These are phyloP conservation scores for Cercospora sp. DNA, from an alignment of 2,329 filamentous ascomycete species.

Conservation along the genomic window DNA sequence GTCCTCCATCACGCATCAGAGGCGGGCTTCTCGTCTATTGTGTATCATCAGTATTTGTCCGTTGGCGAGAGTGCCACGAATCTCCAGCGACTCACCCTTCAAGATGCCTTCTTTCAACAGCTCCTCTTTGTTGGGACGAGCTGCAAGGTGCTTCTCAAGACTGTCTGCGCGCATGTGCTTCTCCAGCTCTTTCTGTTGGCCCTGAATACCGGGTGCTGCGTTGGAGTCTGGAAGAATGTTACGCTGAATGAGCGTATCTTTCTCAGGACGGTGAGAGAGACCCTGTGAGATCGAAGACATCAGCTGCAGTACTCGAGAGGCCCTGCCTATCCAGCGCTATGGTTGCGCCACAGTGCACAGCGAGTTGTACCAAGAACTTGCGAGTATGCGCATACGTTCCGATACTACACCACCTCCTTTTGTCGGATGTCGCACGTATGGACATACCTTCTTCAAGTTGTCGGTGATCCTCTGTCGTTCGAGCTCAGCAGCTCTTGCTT, in stretches of 20 bases:
- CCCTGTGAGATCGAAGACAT: slow-evolving; percentile 38
- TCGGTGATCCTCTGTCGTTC: slow-evolving; percentile 65
- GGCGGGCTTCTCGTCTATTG: not conserved
- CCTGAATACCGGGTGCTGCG: slow-evolving; percentile 76
- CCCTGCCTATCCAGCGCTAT: not conserved
- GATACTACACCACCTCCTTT: slow-evolving; percentile 44
- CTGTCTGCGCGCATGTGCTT: slow-evolving; percentile 85
- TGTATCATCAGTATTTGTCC: not conserved
- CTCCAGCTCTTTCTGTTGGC: slow-evolving; percentile 79
- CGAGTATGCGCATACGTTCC: not conserved
- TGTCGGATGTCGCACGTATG: slow-evolving; percentile 56
- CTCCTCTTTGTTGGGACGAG: slow-evolving; percentile 73
- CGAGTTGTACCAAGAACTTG: not conserved
- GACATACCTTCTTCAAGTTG: slow-evolving; percentile 58
- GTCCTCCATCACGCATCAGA: not conserved
- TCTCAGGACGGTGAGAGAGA: slow-evolving; percentile 64
- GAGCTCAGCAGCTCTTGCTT: slow-evolving; percentile 62
- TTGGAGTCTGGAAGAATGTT: slow-evolving; percentile 82
- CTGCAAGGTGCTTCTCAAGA: slow-evolving; percentile 81
- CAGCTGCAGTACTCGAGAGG: not conserved
- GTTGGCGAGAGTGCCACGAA: not conserved
- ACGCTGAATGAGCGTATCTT: slow-evolving; percentile 75
- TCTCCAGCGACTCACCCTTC: slow-evolving; percentile 39
- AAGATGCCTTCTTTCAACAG: slow-evolving; percentile 80
- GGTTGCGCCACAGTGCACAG: not conserved